A percentile compares a stretch with the other conserved stretches of the same genome.
These are phyloP conservation scores for Hydnum rufescens DNA, from an alignment of 768 basidiomycete genomes.

Conservation along the genomic window DNA sequence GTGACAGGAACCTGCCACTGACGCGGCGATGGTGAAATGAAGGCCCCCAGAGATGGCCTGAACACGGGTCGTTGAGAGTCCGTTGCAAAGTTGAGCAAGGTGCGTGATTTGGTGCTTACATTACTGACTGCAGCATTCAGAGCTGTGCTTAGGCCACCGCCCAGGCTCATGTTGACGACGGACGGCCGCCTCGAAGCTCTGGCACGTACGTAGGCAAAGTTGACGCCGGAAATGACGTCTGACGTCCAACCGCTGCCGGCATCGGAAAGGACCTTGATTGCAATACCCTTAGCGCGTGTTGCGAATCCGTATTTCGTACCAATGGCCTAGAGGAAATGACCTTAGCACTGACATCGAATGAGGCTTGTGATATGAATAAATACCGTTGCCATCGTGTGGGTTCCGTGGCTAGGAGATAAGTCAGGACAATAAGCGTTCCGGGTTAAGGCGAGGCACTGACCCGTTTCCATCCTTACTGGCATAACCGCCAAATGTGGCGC, in stretches of 20 bases:
- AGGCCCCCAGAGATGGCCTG: slow-evolving; percentile 10
- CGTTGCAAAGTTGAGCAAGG: not conserved
- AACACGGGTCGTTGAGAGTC: not conserved
- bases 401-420: slow-evolving; percentile 11
- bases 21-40: slow-evolving; percentile 11
- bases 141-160: slow-evolving; percentile 15
- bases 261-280: not conserved
- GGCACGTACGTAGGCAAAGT: slow-evolving; percentile 6
- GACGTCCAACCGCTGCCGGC: not conserved
- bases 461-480: slow-evolving; percentile 23
- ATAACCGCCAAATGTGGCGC: slow-evolving; percentile 19
- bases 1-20: not conserved
- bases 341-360: no score
- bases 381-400: slow-evolving; percentile 7
- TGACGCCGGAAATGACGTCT: not conserved
- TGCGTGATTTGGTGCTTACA: no score
- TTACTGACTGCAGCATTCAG: slow-evolving; percentile 19
- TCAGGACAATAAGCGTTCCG: slow-evolving; percentile 1
- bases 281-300: not conserved
- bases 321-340: no score
- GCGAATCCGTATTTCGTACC: not conserved
- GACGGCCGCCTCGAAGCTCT: slow-evolving; percentile 16
- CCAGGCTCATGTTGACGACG: slow-evolving; percentile 22
- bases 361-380: no score
- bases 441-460: slow-evolving; percentile 23